Percentiles rank a stretch among this genome's conserved stretches.
Conservation (phyloP, 2,329 filamentous ascomycete genomes). For the Cadophora gregata region DNA sequence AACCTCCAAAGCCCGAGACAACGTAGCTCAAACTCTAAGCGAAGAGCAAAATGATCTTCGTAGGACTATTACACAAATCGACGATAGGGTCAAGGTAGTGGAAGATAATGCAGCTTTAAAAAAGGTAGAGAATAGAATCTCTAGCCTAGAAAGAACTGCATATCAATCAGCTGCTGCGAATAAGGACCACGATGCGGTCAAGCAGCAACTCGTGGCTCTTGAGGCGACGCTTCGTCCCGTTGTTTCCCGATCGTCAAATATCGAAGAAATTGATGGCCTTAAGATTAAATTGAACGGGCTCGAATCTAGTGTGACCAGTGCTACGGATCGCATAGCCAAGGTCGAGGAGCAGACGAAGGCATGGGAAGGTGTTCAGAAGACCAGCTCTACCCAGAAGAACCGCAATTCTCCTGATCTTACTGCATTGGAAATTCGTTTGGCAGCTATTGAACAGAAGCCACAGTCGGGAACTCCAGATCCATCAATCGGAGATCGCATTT, state of each 20-base stretch:
- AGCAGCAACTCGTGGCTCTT: background rate
- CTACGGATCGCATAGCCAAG: background rate
- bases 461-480: background rate
- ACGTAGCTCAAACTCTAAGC: background rate
- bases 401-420: background rate
- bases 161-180: background rate
- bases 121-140: background rate
- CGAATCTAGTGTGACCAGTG: background rate
- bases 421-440: background rate
- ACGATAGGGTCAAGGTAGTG: background rate
- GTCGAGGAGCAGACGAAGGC: background rate
- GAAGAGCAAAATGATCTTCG: background rate
- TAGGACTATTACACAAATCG: background rate
- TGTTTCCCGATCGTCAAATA: background rate
- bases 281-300: background rate
- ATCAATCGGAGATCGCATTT: background rate
- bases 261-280: background rate
- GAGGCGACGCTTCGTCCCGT: background rate
- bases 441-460: background rate
- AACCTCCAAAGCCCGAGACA: background rate
- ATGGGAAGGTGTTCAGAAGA: constrained; percentile 3
- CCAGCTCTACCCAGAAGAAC: background rate
- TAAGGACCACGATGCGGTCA: background rate
- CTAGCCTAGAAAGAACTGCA: background rate
- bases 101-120: background rate